Conservation (phyloP, 2,329 filamentous ascomycete genomes). For the Cryphonectria japonica region DNA sequence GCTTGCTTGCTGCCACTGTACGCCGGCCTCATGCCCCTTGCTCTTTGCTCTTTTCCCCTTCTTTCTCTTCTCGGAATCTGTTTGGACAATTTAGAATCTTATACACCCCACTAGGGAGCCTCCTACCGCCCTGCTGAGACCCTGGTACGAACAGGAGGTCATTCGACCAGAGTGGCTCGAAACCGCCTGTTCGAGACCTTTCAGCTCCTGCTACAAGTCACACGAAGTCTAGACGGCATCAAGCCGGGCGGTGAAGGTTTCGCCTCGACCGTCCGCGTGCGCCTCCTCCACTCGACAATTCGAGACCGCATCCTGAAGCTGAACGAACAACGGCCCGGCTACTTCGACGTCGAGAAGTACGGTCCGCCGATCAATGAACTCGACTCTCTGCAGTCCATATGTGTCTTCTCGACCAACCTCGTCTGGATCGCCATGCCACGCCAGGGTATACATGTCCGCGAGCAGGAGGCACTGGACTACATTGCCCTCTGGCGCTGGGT, state of each 20-base stretch:
- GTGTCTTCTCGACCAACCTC: constrained; percentile 64
- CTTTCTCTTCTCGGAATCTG: neutral
- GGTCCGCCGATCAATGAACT: constrained; percentile 69
- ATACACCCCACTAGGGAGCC: constrained; percentile 56
- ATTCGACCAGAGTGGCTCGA: constrained; percentile 62
- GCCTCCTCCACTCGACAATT: constrained; percentile 68
- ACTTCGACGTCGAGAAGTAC: constrained; percentile 61
- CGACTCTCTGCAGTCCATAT: constrained; percentile 66
- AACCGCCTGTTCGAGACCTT: constrained; percentile 57
- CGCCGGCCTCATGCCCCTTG: neutral
- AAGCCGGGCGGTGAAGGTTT: constrained; percentile 66
- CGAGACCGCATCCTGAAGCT: constrained; percentile 65
- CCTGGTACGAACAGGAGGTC: constrained; percentile 67
- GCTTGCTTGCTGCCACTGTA: constrained; percentile 39
- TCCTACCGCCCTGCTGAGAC: constrained; percentile 54
- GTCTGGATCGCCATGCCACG: constrained; percentile 66
- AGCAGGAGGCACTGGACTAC: constrained; percentile 65
- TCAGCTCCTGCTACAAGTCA: constrained; percentile 58
- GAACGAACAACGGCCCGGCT: constrained; percentile 54
- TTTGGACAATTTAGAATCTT: constrained; percentile 28
- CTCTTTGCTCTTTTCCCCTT: no score
- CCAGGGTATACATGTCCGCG: constrained; percentile 62
- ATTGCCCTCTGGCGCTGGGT: constrained; percentile 57
- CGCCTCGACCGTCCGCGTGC: constrained; percentile 64
- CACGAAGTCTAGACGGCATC: constrained; percentile 59